A percentile compares a stretch with the other conserved stretches of the same genome.
Evolutionary conservation across 345 rosid species (phyloP).

Genomic region (Hibiscus mutabilis): DNA sequence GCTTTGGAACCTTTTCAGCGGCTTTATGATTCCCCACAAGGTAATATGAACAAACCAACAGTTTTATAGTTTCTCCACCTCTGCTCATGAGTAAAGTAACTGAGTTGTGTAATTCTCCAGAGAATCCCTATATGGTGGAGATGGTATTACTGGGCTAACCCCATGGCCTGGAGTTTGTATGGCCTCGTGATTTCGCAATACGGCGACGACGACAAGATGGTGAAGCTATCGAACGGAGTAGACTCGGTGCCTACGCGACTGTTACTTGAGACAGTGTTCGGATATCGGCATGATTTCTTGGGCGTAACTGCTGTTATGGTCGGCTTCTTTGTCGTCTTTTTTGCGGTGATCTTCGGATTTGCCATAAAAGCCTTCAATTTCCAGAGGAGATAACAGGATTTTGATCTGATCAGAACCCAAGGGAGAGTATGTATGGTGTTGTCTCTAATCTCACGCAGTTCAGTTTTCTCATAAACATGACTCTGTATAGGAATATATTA

Average conservation of each 20-base stretch:
- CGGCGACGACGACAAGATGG: slow-evolving; percentile 41
- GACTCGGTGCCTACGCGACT: slow-evolving; percentile 40
- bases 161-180: slow-evolving; percentile 85
- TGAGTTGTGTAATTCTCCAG: slow-evolving; percentile 27
- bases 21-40: slow-evolving; percentile 93
- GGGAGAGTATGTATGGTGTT: not conserved
- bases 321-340: slow-evolving; percentile 53
- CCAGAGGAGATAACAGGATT: slow-evolving; percentile 61
- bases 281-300: slow-evolving; percentile 75
- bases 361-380: slow-evolving; percentile 85
- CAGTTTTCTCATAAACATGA: slow-evolving; percentile 2
- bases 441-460: not conserved
- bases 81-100: not conserved
- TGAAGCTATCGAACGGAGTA: slow-evolving; percentile 58
- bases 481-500: not conserved
- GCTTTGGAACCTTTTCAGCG: slow-evolving; percentile 99
- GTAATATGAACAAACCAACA: slow-evolving; percentile 31
- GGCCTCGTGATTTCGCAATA: slow-evolving; percentile 84
- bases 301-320: slow-evolving; percentile 70
- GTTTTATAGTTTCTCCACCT: not conserved
- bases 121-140: slow-evolving; percentile 98
- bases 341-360: slow-evolving; percentile 65
- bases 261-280: slow-evolving; percentile 49
- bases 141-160: slow-evolving; percentile 99
- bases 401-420: not conserved